Percentiles rank a stretch among this genome's conserved stretches.
Evolutionary conservation across 805 yeast species (phyloP).

Genomic region (Candida tallmaniae): DNA sequence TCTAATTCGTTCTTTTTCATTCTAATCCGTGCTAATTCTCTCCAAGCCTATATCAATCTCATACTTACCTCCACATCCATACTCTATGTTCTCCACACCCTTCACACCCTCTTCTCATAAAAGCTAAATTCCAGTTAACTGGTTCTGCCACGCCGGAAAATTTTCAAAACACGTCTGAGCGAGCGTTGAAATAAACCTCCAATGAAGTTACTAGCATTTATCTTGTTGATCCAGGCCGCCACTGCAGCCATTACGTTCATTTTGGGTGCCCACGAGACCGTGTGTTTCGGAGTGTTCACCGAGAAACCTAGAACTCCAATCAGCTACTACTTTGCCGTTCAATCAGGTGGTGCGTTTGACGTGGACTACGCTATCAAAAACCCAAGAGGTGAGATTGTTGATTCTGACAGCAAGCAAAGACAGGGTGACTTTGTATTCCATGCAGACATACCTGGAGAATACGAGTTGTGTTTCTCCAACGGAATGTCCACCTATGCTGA

Average conservation of each 20-base stretch:
- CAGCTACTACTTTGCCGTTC: constrained; percentile 80
- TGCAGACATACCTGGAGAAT: constrained; percentile 70
- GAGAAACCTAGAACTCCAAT: constrained; percentile 54
- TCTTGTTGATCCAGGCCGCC: constrained; percentile 22
- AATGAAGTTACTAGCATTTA: neutral
- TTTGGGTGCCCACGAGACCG: constrained; percentile 68
- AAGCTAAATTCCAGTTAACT: too few species aligned
- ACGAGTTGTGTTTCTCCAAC: constrained; percentile 81
- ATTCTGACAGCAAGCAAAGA: constrained; percentile 55
- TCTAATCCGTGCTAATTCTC: too few species aligned
- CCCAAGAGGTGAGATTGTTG: constrained; percentile 53
- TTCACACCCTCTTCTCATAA: too few species aligned
- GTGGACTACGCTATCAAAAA: constrained; percentile 63
- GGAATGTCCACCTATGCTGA: constrained; percentile 79
- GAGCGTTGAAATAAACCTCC: neutral
- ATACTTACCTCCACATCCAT: too few species aligned
- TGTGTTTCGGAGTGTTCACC: constrained; percentile 71
- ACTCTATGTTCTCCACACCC: too few species aligned
- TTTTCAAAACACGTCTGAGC: neutral
- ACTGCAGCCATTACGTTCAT: constrained; percentile 65
- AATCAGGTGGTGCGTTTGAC: constrained; percentile 75
- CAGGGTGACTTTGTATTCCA: constrained; percentile 77
- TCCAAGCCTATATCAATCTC: too few species aligned
- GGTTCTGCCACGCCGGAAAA: neutral
- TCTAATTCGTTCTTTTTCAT: too few species aligned